Conservation (phyloP, 306 rosid species). For the Senna tora region DNA sequence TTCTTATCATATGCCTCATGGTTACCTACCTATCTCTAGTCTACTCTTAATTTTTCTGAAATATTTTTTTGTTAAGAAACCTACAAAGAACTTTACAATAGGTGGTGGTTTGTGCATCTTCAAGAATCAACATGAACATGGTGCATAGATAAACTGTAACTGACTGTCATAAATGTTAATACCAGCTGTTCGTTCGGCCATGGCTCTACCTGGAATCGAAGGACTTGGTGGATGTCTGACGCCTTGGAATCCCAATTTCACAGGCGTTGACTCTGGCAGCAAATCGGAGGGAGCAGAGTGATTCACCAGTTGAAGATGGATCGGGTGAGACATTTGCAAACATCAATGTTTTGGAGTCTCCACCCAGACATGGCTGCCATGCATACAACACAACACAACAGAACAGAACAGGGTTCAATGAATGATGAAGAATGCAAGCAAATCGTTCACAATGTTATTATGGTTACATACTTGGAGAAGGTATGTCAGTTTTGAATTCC, state of each 20-base stretch:
- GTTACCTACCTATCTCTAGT: too few relatives aligned
- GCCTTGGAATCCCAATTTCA: slow-evolving; percentile 85
- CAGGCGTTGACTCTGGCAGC: slow-evolving; percentile 93
- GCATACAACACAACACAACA: too few relatives aligned
- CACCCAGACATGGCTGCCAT: slow-evolving; percentile 93
- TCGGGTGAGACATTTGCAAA: slow-evolving; percentile 90
- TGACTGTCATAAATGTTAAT: too few relatives aligned
- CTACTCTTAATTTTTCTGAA: too few relatives aligned
- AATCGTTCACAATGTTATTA: background rate
- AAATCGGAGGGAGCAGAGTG: slow-evolving; percentile 90
- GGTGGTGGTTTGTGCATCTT: too few relatives aligned
- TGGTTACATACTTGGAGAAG: slow-evolving; percentile 82
- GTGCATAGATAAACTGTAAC: too few relatives aligned
- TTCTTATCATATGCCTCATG: too few relatives aligned
- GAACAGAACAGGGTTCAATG: background rate
- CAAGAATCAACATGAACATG: too few relatives aligned
- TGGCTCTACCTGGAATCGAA: too few relatives aligned
- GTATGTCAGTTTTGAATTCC: slow-evolving; percentile 90
- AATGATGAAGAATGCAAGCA: background rate
- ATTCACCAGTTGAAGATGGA: slow-evolving; percentile 73
- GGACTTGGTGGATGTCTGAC: slow-evolving; percentile 62
- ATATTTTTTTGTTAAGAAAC: too few relatives aligned
- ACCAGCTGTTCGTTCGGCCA: too few relatives aligned
- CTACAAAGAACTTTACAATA: too few relatives aligned
- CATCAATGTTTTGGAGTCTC: slow-evolving; percentile 94